A percentile compares a stretch with the other conserved stretches of the same genome.
phyloP scores from a whole-genome alignment of 768 basidiomycete species.

The Lentinula detonsa region DNA sequence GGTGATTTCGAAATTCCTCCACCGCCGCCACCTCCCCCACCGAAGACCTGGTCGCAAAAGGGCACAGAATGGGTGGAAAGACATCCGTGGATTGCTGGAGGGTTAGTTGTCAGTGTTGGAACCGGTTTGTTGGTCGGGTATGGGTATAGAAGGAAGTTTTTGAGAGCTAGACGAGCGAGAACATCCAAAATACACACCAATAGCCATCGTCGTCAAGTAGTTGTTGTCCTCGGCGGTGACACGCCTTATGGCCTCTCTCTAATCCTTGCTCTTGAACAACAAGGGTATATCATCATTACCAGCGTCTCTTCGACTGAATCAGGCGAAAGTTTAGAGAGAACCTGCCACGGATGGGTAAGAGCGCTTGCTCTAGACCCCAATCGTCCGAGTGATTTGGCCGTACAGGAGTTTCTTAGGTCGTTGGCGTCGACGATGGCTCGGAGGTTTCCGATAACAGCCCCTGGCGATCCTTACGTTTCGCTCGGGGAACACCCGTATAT shows the following conservation, averaged over 20 bases:
- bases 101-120: constrained; percentile 47
- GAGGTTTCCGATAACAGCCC: constrained; percentile 69
- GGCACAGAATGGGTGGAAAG: constrained; percentile 46
- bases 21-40: constrained; percentile 47
- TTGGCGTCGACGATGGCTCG: constrained; percentile 74
- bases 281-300: constrained; percentile 78
- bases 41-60: constrained; percentile 37
- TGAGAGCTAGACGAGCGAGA: constrained; percentile 23
- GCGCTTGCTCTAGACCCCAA: not conserved
- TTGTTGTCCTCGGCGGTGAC: constrained; percentile 78
- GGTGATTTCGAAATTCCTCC: constrained; percentile 72
- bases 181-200: too few species aligned
- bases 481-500: constrained; percentile 64
- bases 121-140: constrained; percentile 59
- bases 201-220: not conserved
- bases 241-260: constrained; percentile 64
- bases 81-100: constrained; percentile 58
- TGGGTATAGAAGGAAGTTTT: constrained; percentile 27
- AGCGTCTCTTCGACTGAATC: constrained; percentile 69
- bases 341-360: constrained; percentile 43
- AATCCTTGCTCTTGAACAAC: constrained; percentile 66
- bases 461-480: constrained; percentile 77
- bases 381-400: constrained; percentile 40
- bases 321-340: constrained; percentile 57
- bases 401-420: constrained; percentile 76